Evolutionary conservation across 2,329 filamentous ascomycete genomes (phyloP).

Genomic region (Cercospora sp.): DNA sequence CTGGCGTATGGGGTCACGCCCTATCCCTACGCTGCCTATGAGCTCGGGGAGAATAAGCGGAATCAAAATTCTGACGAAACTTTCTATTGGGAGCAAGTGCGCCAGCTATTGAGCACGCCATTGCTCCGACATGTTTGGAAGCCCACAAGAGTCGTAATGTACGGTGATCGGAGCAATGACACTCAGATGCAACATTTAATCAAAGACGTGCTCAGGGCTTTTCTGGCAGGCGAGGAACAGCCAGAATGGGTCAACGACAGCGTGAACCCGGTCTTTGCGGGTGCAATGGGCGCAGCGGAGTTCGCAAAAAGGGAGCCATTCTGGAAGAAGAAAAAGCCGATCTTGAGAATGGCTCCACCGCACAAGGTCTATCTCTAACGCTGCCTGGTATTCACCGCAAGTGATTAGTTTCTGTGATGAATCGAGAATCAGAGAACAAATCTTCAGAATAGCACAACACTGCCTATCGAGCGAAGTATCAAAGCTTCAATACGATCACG

Average conservation of each 20-base stretch:
- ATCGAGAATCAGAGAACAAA: no score
- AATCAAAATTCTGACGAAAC: not conserved
- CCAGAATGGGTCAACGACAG: constrained; percentile 10
- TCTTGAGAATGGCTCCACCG: no score
- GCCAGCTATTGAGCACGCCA: constrained; percentile 1
- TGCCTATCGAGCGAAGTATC: no score
- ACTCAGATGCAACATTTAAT: not conserved
- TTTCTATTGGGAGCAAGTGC: constrained; percentile 11
- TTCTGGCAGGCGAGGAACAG: not conserved
- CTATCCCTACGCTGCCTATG: not conserved
- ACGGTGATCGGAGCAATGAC: constrained; percentile 4
- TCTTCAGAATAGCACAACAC: no score
- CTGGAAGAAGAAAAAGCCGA: no score
- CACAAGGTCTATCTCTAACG: no score
- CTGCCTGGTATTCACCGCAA: no score
- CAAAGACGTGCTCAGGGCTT: not conserved
- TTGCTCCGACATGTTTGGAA: not conserved
- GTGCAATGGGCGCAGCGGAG: constrained; percentile 17
- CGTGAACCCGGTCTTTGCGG: not conserved
- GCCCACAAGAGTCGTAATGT: constrained; percentile 9
- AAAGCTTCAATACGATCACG: no score
- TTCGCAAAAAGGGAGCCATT: constrained; percentile 4
- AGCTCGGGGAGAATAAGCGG: not conserved
- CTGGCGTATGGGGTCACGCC: constrained; percentile 3
- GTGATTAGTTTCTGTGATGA: no score